These are phyloP conservation scores for Wickerhamiella australiensis DNA, from an alignment of 805 yeast species.

Conservation along the genomic window DNA sequence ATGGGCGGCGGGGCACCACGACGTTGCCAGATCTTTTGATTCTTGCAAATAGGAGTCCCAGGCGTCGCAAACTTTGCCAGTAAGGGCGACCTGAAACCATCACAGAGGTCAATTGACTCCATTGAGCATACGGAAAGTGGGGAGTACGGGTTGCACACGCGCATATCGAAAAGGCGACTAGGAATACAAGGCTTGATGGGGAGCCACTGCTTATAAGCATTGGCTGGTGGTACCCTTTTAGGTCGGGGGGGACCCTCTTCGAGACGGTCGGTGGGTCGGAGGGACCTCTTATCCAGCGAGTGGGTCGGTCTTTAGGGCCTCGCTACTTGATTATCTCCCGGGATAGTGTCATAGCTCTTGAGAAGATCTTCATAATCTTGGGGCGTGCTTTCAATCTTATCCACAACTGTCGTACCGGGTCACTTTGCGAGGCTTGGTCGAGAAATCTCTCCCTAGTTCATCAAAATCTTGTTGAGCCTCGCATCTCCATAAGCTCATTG, in stretches of 20 bases:
- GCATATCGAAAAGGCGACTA: not conserved
- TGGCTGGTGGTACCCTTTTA: not conserved
- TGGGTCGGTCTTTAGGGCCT: too few species aligned
- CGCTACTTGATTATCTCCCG: too few species aligned
- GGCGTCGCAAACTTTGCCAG: not conserved
- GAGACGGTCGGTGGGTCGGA: not conserved
- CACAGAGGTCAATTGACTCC: conserved; percentile 2
- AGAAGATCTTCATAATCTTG: too few species aligned
- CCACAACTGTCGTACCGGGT: too few species aligned
- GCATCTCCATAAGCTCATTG: not conserved
- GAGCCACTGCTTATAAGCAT: not conserved
- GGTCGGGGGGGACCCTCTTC: not conserved
- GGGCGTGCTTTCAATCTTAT: too few species aligned
- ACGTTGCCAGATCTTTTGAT: not conserved
- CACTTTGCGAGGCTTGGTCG: too few species aligned
- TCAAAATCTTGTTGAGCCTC: not conserved
- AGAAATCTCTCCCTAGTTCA: too few species aligned
- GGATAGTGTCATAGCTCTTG: too few species aligned
- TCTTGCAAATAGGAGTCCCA: not conserved
- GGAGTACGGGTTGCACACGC: not conserved
- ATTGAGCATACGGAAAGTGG: not conserved
- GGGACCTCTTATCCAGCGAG: too few species aligned
- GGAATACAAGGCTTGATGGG: not conserved
- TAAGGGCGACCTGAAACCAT: not conserved
- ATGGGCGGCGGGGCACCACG: not conserved